A percentile compares a stretch with the other conserved stretches of the same genome.
These are phyloP conservation scores for Lactifluus piperatus DNA, from an alignment of 768 basidiomycete genomes.

Conservation along the genomic window DNA sequence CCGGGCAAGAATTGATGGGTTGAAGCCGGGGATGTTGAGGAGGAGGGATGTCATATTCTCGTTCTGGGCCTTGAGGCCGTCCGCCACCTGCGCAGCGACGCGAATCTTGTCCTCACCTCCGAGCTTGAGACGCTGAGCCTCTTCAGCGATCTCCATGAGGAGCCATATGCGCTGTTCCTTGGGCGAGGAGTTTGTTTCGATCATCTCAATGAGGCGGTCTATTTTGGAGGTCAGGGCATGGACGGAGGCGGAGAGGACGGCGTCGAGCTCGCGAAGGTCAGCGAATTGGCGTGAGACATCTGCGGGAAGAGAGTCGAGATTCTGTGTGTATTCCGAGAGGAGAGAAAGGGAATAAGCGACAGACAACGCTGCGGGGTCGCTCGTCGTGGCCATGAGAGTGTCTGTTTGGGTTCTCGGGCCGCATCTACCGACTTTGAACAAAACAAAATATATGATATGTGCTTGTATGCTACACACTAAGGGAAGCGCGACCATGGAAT, in stretches of 20 bases:
- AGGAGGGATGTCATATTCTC: conserved; percentile 54
- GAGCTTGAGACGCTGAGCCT: conserved; percentile 81
- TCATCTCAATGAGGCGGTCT: conserved; percentile 60
- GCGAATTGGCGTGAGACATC: conserved; percentile 92
- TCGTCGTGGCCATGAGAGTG: conserved; percentile 16
- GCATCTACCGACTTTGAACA: no score
- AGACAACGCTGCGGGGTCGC: conserved; percentile 25
- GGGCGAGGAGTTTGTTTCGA: conserved; percentile 49
- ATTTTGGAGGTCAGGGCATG: conserved; percentile 75
- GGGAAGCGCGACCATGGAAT: no score
- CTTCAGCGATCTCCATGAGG: conserved; percentile 89
- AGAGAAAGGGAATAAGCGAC: conserved; percentile 58
- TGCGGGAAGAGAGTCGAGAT: conserved; percentile 86
- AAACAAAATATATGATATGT: no score
- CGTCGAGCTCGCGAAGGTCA: conserved; percentile 97
- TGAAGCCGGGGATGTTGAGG: conserved; percentile 54
- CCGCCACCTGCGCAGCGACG: conserved; percentile 85
- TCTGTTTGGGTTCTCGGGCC: no score
- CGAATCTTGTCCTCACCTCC: conserved; percentile 98
- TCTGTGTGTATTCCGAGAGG: conserved; percentile 80
- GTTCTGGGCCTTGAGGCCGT: conserved; percentile 66
- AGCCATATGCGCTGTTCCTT: conserved; percentile 78
- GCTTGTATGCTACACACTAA: no score
- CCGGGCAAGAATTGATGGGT: conserved; percentile 45
- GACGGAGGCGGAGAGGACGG: conserved; percentile 88